Percentiles rank a stretch among this genome's conserved stretches.
Evolutionary conservation across 1,284 basidiomycete genomes (phyloP).

Genomic region (Malassezia furfur): DNA sequence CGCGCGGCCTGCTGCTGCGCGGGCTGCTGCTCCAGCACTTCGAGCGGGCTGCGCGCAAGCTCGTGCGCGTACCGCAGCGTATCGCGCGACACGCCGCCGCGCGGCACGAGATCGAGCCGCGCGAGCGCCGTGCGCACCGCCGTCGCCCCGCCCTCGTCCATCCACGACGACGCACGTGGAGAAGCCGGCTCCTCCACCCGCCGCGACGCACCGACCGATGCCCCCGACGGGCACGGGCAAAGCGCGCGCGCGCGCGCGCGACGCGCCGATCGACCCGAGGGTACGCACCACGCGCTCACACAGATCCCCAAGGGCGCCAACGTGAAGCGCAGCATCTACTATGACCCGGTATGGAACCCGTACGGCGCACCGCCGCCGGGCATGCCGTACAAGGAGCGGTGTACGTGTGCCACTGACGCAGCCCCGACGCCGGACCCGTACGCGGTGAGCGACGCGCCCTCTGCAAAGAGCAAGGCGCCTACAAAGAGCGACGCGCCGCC

Average conservation of each 20-base stretch:
- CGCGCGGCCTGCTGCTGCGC: slow-evolving; percentile 8
- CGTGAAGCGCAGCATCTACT: slow-evolving; percentile 66
- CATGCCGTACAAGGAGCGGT: slow-evolving; percentile 77
- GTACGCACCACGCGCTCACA: too few relatives aligned
- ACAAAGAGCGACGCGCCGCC: too few relatives aligned
- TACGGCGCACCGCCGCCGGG: slow-evolving; percentile 91
- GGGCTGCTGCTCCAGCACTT: slow-evolving; percentile 11
- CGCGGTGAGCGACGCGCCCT: neutral
- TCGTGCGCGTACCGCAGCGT: slow-evolving; percentile 3
- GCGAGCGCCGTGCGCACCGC: neutral
- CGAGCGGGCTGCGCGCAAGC: slow-evolving; percentile 7
- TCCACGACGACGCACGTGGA: neutral
- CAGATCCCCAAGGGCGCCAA: slow-evolving; percentile 14
- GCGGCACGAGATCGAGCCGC: slow-evolving; percentile 1
- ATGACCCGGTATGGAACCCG: slow-evolving; percentile 84
- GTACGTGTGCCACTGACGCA: slow-evolving; percentile 15
- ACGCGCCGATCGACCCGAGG: neutral
- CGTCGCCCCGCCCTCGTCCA: neutral
- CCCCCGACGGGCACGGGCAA: neutral
- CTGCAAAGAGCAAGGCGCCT: too few relatives aligned
- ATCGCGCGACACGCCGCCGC: neutral
- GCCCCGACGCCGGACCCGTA: slow-evolving; percentile 1
- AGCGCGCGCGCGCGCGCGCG: neutral
- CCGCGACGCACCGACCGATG: neutral
- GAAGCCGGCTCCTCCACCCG: neutral